Conservation (phyloP, 495 filamentous ascomycete species). For the Cryomyces minteri region DNA sequence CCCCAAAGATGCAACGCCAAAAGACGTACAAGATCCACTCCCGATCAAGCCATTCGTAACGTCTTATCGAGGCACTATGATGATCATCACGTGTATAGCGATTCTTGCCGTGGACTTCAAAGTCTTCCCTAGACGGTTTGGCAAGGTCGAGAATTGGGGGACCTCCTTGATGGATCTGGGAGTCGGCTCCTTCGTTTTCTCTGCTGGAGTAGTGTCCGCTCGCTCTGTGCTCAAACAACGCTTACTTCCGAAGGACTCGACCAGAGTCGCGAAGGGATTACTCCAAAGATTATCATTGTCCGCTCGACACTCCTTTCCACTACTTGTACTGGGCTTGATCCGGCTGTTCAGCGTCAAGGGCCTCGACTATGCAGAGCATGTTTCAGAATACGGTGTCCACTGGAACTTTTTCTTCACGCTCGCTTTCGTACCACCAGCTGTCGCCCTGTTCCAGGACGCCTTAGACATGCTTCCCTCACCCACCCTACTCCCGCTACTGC, state of each 20-base stretch:
- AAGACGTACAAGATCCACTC: constrained; percentile 27
- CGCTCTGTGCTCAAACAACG: constrained; percentile 64
- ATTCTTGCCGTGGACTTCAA: constrained; percentile 96
- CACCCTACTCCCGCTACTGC: constrained; percentile 45
- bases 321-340: constrained; percentile 64
- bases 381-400: constrained; percentile 94
- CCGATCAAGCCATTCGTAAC: constrained; percentile 85
- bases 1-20: constrained; percentile 24
- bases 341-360: constrained; percentile 82
- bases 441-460: constrained; percentile 63
- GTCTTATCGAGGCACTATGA: constrained; percentile 74
- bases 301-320: constrained; percentile 60
- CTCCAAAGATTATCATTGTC: constrained; percentile 34
- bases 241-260: constrained; percentile 21
- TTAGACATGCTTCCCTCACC: constrained; percentile 48
- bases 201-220: constrained; percentile 79
- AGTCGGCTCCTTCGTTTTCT: constrained; percentile 95
- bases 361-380: constrained; percentile 89
- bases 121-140: constrained; percentile 83
- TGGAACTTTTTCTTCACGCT: constrained; percentile 99
- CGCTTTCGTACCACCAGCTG: constrained; percentile 71
- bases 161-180: constrained; percentile 97
- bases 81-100: constrained; percentile 78
- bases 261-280: background rate
- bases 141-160: constrained; percentile 96